phyloP scores from a whole-genome alignment of 495 filamentous ascomycete species.

The Penicillium taxi region DNA sequence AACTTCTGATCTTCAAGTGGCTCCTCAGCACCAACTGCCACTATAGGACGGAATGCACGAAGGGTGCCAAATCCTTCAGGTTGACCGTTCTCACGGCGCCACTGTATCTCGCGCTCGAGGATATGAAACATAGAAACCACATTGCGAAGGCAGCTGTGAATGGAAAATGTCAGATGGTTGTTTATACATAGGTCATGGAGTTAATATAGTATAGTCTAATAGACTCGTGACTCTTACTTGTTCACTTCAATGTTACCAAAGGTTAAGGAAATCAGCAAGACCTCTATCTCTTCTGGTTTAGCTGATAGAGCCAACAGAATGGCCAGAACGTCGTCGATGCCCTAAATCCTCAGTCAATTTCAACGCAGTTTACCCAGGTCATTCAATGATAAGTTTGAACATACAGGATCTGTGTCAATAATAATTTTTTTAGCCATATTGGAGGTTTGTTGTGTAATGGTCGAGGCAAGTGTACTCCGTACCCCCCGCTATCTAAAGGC shows the following conservation, averaged over 20 bases:
- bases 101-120: conserved; percentile 80
- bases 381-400: conserved; percentile 1
- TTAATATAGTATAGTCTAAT: background rate
- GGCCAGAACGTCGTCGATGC: conserved; percentile 87
- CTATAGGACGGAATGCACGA: conserved; percentile 60
- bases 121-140: conserved; percentile 86
- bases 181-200: no score
- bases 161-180: background rate
- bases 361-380: background rate
- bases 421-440: conserved; percentile 60
- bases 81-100: conserved; percentile 60
- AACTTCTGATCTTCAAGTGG: conserved; percentile 77
- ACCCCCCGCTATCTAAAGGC: no score
- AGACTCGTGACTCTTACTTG: conserved; percentile 39
- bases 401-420: conserved; percentile 85
- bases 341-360: conserved; percentile 45
- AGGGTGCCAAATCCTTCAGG: conserved; percentile 63
- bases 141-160: conserved; percentile 78
- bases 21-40: conserved; percentile 79
- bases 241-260: conserved; percentile 88
- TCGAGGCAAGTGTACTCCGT: no score
- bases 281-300: conserved; percentile 74
- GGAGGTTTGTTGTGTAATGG: background rate
- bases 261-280: conserved; percentile 81
- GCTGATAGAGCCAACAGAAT: conserved; percentile 77